A percentile compares a stretch with the other conserved stretches of the same genome.
Conservation (phyloP, 371 early-diverging fungal species). For the Mucor plumbeus region DNA sequence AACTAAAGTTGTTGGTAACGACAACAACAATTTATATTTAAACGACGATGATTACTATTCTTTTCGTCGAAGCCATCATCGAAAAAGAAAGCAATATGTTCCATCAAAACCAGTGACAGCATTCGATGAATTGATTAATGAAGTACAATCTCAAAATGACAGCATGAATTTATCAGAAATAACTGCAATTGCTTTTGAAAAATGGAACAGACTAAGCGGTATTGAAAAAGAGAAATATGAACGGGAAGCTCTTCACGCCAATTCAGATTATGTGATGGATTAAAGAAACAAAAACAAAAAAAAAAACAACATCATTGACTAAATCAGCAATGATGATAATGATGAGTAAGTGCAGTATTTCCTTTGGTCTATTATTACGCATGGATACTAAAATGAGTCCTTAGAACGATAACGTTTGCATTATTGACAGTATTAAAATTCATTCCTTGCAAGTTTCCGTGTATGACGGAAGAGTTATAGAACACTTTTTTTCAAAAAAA, state of each 20-base stretch:
- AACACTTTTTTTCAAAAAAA: too few species aligned
- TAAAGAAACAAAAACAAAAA: neutral
- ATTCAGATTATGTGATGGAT: conserved; percentile 30
- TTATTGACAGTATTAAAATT: neutral
- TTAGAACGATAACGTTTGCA: neutral
- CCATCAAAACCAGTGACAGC: conserved; percentile 24
- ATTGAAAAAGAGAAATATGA: conserved; percentile 26
- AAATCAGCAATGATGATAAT: neutral
- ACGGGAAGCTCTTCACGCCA: conserved; percentile 27
- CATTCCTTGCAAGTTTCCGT: neutral
- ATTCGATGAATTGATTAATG: conserved; percentile 22
- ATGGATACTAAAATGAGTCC: neutral
- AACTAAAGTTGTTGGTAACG: neutral
- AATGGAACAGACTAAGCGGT: conserved; percentile 15
- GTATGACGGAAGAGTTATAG: too few species aligned
- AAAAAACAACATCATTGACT: too few species aligned
- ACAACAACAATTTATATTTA: neutral
- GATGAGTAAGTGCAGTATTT: neutral
- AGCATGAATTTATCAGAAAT: conserved; percentile 9
- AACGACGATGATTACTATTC: neutral
- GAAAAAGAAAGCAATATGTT: conserved; percentile 20
- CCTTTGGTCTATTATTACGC: too few species aligned
- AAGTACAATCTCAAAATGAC: conserved; percentile 3
- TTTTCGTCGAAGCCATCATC: conserved; percentile 4
- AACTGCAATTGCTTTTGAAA: conserved; percentile 8